A percentile compares a stretch with the other conserved stretches of the same genome.
Conservation (phyloP, 2,329 filamentous ascomycete species). For the Colletotrichum spinosum region DNA sequence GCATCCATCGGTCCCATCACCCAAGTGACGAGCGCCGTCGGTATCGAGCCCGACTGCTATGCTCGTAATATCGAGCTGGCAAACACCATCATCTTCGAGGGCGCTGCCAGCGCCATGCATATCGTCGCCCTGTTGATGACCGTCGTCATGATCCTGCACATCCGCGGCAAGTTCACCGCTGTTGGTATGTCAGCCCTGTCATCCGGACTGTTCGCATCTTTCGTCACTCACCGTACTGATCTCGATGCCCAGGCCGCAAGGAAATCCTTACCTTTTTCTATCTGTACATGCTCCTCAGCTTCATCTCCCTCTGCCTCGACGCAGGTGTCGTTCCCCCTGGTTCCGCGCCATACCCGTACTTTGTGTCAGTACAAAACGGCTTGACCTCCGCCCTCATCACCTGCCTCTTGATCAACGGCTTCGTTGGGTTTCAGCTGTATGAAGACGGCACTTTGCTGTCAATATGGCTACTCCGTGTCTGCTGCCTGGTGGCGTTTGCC, state of each 20-base stretch:
- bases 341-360: slow-evolving; percentile 86
- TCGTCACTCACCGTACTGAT: not conserved
- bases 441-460: slow-evolving; percentile 95
- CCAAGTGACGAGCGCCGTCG: slow-evolving; percentile 73
- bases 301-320: slow-evolving; percentile 90
- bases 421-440: slow-evolving; percentile 98
- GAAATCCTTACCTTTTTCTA: slow-evolving; percentile 94
- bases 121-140: slow-evolving; percentile 93
- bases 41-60: slow-evolving; percentile 92
- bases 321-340: slow-evolving; percentile 91
- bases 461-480: slow-evolving; percentile 88
- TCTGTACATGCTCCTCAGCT: slow-evolving; percentile 90
- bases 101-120: slow-evolving; percentile 90
- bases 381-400: slow-evolving; percentile 87
- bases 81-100: slow-evolving; percentile 98
- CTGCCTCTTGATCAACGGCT: slow-evolving; percentile 94
- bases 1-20: slow-evolving; percentile 83
- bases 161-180: slow-evolving; percentile 97
- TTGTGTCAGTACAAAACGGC: slow-evolving; percentile 88
- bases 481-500: slow-evolving; percentile 83
- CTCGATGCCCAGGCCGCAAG: slow-evolving; percentile 62
- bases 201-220: not conserved
- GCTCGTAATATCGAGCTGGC: slow-evolving; percentile 94
- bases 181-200: slow-evolving; percentile 73
- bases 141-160: slow-evolving; percentile 96